Evolutionary conservation across 768 basidiomycete genomes (phyloP), one percentile per base, ranked within the genome.

Genomic region (Leccinellum luteum): DNA sequence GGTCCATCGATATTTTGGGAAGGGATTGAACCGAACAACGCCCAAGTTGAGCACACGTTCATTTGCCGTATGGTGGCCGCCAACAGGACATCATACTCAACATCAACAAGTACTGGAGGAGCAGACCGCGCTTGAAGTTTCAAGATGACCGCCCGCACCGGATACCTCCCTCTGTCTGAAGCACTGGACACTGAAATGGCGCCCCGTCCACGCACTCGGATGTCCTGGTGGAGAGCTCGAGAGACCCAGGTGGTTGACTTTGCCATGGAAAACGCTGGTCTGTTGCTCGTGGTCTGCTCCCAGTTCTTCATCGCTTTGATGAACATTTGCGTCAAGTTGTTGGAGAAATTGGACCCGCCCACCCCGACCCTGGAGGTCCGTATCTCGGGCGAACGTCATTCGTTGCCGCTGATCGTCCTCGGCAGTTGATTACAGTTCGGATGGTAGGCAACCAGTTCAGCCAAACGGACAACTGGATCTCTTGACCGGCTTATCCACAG

Each of bases 231-330:
- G 51, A 8, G 25, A 28, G 6, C 14, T 25, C 19, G 10, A 52
- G 48, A 34, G 31, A 14, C 41, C 6, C 27, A 51, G 15, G 30
- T 60, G 4, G 30, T 38, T 2, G 31, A 34, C 21, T 60, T 67
- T 32, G 38, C 72, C 23, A 48, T 63, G 32, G 66, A 58, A 45
- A 89, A 90, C 69, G 69, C 74, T 4, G 89, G 89, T 9, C 70
- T 91, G 53, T 68, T 87, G 30, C 75, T 88, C 17, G 79, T 90
- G 19, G 78, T 78, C 6, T 71, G 73, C 3, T 69, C 85, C 12
- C 84, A 88, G 65, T 73, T 84, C 12, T 85, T 85, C 70, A 79
- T 86, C 41, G 77, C 85, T 9, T 67, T 79, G 27, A 85, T 87
- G 78, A 84, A 84, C 49, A 74, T 85, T 3, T 73, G 79, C 5